Percentiles rank a stretch among this genome's conserved stretches.
phyloP scores from a whole-genome alignment of 768 basidiomycete genomes.

The Fistulinella prunicolor region DNA sequence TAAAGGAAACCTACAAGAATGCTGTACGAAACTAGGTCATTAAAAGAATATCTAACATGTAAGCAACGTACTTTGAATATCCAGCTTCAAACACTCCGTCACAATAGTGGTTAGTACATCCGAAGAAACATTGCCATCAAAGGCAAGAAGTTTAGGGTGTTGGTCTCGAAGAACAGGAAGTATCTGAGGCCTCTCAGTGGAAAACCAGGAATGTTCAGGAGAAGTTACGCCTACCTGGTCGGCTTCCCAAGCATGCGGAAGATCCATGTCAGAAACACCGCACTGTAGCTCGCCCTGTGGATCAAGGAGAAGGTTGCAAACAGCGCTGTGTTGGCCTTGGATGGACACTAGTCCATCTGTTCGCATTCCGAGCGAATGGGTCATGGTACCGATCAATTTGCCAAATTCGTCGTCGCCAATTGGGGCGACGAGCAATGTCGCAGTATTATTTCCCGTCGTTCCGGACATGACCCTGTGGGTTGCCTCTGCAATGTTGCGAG shows the following conservation, averaged over 20 bases:
- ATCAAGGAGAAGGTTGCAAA: slow-evolving; percentile 86
- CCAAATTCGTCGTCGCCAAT: slow-evolving; percentile 81
- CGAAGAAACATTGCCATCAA: slow-evolving; percentile 75
- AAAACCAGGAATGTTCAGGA: not conserved
- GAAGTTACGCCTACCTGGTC: slow-evolving; percentile 37
- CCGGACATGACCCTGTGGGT: slow-evolving; percentile 59
- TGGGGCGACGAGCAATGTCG: slow-evolving; percentile 67
- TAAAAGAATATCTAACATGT: not conserved
- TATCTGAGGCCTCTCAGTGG: slow-evolving; percentile 39
- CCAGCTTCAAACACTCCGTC: slow-evolving; percentile 43
- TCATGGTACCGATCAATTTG: slow-evolving; percentile 56
- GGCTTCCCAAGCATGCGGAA: slow-evolving; percentile 48
- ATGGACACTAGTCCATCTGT: slow-evolving; percentile 68
- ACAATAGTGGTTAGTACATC: slow-evolving; percentile 52
- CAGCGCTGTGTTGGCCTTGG: slow-evolving; percentile 54
- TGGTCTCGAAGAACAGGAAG: slow-evolving; percentile 45
- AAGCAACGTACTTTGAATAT: slow-evolving; percentile 51
- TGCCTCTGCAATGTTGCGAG: slow-evolving; percentile 92
- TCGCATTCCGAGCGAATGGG: slow-evolving; percentile 66
- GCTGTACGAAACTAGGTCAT: slow-evolving; percentile 39
- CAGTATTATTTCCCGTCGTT: slow-evolving; percentile 24
- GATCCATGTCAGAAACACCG: slow-evolving; percentile 93
- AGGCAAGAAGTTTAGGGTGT: slow-evolving; percentile 56
- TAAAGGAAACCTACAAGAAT: slow-evolving; percentile 60
- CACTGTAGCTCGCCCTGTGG: slow-evolving; percentile 63